Percentiles rank a stretch among this genome's conserved stretches.
Evolutionary conservation across 768 basidiomycete species (phyloP).

Genomic region (Tylopilus rubrobrunneus): DNA sequence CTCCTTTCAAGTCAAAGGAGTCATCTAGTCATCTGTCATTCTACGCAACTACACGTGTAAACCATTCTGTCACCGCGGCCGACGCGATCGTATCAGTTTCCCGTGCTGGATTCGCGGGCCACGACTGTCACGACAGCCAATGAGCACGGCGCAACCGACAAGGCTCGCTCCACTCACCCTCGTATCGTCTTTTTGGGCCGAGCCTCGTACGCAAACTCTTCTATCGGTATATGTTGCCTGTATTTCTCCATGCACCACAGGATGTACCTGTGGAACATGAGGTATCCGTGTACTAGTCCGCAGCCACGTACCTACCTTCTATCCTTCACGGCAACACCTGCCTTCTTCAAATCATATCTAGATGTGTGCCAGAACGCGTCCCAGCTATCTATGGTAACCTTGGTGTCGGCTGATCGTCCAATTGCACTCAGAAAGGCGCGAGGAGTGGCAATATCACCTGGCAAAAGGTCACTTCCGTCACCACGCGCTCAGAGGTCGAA

Average conservation of each 20-base stretch:
- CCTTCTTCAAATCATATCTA: conserved; percentile 56
- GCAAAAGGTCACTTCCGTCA: conserved; percentile 3
- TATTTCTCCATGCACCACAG: conserved; percentile 85
- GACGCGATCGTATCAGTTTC: conserved; percentile 67
- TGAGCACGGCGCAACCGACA: background rate
- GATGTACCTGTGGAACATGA: conserved; percentile 55
- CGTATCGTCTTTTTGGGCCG: conserved; percentile 74
- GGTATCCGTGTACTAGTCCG: background rate
- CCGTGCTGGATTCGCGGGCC: conserved; percentile 74
- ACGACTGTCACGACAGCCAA: conserved; percentile 41
- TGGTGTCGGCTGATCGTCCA: conserved; percentile 63
- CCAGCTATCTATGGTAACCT: conserved; percentile 65
- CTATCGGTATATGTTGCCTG: conserved; percentile 50
- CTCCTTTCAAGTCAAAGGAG: conserved; percentile 4
- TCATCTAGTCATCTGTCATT: conserved; percentile 9
- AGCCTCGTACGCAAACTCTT: conserved; percentile 60
- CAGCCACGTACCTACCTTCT: conserved; percentile 49
- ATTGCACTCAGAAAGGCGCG: conserved; percentile 69
- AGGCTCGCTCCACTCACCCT: conserved; percentile 50
- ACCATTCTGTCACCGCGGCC: conserved; percentile 30
- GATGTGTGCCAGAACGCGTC: conserved; percentile 64
- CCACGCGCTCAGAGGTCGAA: background rate
- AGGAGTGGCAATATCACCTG: conserved; percentile 54
- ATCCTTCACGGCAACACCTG: conserved; percentile 64
- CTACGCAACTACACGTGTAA: conserved; percentile 7